Evolutionary conservation across 2,329 filamentous ascomycete genomes (phyloP).

Genomic region (Raffaelea arxii): DNA sequence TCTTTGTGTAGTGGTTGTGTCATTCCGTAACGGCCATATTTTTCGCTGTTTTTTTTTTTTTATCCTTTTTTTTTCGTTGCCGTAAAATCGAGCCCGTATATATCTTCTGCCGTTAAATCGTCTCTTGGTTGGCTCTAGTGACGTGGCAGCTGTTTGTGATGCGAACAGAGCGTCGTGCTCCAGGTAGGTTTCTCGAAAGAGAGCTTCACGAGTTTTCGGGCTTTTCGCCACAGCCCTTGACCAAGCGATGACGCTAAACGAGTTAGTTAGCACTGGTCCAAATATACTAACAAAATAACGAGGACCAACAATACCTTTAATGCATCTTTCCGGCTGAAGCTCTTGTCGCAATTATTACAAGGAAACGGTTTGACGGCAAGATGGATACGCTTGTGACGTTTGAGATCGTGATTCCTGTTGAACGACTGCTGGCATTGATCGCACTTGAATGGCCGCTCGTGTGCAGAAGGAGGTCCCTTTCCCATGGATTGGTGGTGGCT

Average conservation of each 20-base stretch:
- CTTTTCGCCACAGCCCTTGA: conserved; percentile 50
- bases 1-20: too few species aligned
- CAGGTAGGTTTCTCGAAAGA: background rate
- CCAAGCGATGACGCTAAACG: conserved; percentile 47
- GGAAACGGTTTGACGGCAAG: conserved; percentile 92
- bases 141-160: too few species aligned
- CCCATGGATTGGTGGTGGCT: conserved; percentile 23
- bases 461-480: conserved; percentile 35
- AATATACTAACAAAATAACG: background rate
- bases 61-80: background rate
- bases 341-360: conserved; percentile 86
- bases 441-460: conserved; percentile 89
- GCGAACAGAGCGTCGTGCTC: background rate
- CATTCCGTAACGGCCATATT: too few species aligned
- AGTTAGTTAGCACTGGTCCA: background rate
- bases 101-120: background rate
- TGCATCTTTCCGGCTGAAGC: conserved; percentile 92
- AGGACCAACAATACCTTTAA: conserved; percentile 63
- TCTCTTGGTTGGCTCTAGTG: background rate
- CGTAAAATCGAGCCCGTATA: background rate
- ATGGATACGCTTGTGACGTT: conserved; percentile 92
- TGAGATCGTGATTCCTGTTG: conserved; percentile 92
- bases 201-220: background rate
- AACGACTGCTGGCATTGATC: conserved; percentile 89
- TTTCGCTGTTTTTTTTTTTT: background rate